phyloP scores from a whole-genome alignment of 163 green algal genomes.

The Prototheca cutis region DNA sequence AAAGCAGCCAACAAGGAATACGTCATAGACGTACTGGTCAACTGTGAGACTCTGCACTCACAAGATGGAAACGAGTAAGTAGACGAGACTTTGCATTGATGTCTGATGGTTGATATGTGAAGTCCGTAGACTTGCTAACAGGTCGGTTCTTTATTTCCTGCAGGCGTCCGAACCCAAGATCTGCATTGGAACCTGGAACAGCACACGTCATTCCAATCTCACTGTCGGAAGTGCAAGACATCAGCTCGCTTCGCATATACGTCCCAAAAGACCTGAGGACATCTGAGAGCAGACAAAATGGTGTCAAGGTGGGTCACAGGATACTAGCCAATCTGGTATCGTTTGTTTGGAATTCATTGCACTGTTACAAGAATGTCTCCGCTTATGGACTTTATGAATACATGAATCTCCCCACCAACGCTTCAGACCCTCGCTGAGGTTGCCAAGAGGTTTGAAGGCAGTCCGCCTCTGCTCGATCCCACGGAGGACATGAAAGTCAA shows the following conservation, averaged over 20 bases:
- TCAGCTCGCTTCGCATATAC: conserved; percentile 68
- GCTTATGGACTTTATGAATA: too few species aligned
- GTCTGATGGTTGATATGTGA: too few species aligned
- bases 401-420: not conserved
- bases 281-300: conserved; percentile 18
- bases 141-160: too few species aligned
- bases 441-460: conserved; percentile 27
- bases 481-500: conserved; percentile 60
- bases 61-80: too few species aligned
- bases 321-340: not conserved
- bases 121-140: too few species aligned
- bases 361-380: too few species aligned
- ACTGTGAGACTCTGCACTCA: too few species aligned
- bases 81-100: too few species aligned
- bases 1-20: conserved; percentile 9
- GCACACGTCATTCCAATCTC: conserved; percentile 44
- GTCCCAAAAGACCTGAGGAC: conserved; percentile 69
- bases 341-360: conserved; percentile 2
- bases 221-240: conserved; percentile 44
- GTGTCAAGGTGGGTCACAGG: not conserved
- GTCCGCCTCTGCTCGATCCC: conserved; percentile 48
- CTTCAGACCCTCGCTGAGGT: conserved; percentile 39
- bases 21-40: conserved; percentile 51
- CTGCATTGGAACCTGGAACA: not conserved
- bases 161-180: not conserved